Evolutionary conservation across 257 asterid species (phyloP).

Genomic region (Eustoma russellianum): DNA sequence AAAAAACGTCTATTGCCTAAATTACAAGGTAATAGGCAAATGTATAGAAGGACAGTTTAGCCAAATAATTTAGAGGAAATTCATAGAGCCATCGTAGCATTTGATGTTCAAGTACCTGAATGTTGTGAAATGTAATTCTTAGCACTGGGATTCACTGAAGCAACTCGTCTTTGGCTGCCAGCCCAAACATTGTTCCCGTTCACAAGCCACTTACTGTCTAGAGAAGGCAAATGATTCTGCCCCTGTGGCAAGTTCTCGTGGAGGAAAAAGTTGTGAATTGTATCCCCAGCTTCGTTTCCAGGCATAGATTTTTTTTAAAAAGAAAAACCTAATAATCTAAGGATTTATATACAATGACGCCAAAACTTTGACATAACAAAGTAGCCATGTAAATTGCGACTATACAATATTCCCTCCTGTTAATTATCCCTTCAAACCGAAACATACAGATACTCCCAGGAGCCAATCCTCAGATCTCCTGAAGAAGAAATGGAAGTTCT

Average conservation of each 20-base stretch:
- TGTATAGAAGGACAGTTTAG: neutral
- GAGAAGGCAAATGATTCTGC: constrained; percentile 48
- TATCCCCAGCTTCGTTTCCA: constrained; percentile 78
- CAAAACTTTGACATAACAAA: constrained; percentile 6
- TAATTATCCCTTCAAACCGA: neutral
- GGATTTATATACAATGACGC: constrained; percentile 8
- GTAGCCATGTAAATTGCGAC: neutral
- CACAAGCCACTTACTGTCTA: constrained; percentile 54
- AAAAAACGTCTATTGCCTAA: too few species aligned
- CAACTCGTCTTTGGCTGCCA: constrained; percentile 50
- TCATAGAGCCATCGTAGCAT: neutral
- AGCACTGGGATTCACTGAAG: constrained; percentile 28
- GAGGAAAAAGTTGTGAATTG: constrained; percentile 86
- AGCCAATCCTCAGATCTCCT: neutral
- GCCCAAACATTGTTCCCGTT: constrained; percentile 41
- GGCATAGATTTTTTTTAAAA: constrained; percentile 88
- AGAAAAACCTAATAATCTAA: constrained; percentile 12
- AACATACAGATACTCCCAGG: neutral
- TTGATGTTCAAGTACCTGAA: constrained; percentile 10
- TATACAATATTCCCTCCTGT: neutral
- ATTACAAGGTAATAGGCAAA: neutral
- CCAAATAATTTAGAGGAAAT: neutral
- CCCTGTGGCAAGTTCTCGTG: constrained; percentile 63
- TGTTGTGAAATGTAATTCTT: constrained; percentile 40
- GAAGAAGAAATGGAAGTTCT: neutral